Evolutionary conservation across 2,329 filamentous ascomycete species (phyloP).

Genomic region (Neonectria neomacrospora): DNA sequence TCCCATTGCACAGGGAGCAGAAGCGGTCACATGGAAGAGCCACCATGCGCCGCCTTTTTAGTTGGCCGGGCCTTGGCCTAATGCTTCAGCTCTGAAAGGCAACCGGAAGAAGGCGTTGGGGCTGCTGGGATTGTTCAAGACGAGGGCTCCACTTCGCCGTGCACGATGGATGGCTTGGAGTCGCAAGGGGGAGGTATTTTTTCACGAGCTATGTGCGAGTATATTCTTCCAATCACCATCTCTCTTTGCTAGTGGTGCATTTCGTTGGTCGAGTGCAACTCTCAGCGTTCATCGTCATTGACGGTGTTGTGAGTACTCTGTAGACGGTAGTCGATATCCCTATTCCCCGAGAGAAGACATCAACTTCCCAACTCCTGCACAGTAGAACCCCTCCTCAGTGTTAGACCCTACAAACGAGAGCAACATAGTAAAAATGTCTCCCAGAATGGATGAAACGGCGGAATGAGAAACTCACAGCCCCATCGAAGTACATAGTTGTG

Average conservation of each 20-base stretch:
- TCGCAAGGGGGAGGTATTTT: background rate
- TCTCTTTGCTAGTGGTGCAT: background rate
- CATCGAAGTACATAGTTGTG: background rate
- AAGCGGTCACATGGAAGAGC: background rate
- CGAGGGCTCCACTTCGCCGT: background rate
- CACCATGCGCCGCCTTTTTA: background rate
- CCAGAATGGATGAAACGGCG: background rate
- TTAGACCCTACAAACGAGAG: too few relatives aligned
- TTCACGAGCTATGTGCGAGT: background rate
- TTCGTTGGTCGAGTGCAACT: background rate
- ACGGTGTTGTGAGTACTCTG: background rate
- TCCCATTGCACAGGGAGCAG: background rate
- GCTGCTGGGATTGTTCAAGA: background rate
- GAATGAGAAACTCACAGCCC: background rate
- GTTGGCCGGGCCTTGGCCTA: background rate
- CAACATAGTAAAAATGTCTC: background rate
- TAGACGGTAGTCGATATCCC: background rate
- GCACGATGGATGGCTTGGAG: background rate
- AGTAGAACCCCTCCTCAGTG: background rate
- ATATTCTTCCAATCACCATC: background rate
- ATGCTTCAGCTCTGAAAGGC: background rate
- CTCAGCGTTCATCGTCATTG: background rate
- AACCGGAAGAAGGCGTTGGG: background rate
- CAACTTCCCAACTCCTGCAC: background rate
- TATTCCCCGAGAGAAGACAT: background rate